phyloP scores from a whole-genome alignment of 1,284 basidiomycete species.

The Apiotrichum akiyoshidainum region DNA sequence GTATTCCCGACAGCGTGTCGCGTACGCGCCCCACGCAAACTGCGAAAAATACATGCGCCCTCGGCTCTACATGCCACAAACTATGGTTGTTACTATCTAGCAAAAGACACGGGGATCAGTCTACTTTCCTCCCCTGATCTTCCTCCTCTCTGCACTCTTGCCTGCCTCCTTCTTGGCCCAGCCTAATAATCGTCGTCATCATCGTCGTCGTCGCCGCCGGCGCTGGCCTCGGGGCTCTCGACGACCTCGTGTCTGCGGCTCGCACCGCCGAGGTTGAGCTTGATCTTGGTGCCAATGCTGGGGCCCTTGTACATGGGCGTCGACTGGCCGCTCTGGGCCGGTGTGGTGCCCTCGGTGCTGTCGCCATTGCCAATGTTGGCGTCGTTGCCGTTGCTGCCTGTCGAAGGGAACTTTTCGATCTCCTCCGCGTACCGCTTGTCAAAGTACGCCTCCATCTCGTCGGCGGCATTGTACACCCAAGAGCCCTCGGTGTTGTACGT shows the following conservation, averaged over 20 bases:
- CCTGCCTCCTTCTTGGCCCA: too few relatives aligned
- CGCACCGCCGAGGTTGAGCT: conserved; percentile 34
- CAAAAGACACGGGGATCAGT: neutral
- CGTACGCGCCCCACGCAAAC: neutral
- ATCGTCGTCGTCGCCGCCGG: conserved; percentile 23
- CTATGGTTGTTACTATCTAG: too few relatives aligned
- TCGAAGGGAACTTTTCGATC: conserved; percentile 17
- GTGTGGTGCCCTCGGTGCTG: conserved; percentile 21
- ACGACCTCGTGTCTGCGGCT: conserved; percentile 20
- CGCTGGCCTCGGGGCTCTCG: conserved; percentile 23
- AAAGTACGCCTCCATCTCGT: conserved; percentile 84
- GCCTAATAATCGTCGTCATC: conserved; percentile 21
- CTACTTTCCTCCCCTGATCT: too few relatives aligned
- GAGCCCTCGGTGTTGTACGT: conserved; percentile 70
- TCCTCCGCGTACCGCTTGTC: conserved; percentile 55
- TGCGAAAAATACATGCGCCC: neutral
- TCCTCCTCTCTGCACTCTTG: too few relatives aligned
- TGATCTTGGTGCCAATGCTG: conserved; percentile 34
- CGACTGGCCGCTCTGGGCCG: conserved; percentile 37
- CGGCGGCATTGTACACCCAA: conserved; percentile 89
- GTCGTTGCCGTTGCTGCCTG: conserved; percentile 1
- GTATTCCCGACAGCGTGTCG: too few relatives aligned
- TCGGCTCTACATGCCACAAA: too few relatives aligned
- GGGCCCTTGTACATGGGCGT: conserved; percentile 47
- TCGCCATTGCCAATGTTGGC: conserved; percentile 7